Percentiles rank a stretch among this genome's conserved stretches.
Conservation (phyloP, 1,284 basidiomycete species). For the Fistulina hepatica region DNA sequence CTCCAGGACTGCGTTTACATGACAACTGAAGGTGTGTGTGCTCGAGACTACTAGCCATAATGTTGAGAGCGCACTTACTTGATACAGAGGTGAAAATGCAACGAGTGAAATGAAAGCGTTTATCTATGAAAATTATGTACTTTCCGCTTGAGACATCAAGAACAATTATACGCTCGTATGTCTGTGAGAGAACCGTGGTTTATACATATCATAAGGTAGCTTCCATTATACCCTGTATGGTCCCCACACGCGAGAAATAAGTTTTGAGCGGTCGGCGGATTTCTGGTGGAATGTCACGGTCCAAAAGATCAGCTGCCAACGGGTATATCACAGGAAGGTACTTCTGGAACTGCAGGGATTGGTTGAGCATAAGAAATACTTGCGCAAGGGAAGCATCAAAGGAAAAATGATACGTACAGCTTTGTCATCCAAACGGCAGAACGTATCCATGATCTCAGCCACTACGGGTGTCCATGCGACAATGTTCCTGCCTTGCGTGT, state of each 20-base stretch:
- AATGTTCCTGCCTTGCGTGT: conserved; percentile 94
- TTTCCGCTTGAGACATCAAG: too few species aligned
- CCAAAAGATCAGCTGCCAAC: conserved; percentile 69
- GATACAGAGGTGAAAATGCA: too few species aligned
- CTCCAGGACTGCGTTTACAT: too few species aligned
- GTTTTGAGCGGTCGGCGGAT: conserved; percentile 68
- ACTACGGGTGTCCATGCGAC: conserved; percentile 97
- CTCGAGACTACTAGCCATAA: too few species aligned
- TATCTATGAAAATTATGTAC: too few species aligned
- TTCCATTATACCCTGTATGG: conserved; percentile 65
- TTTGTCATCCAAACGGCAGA: conserved; percentile 81
- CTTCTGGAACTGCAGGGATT: conserved; percentile 55
- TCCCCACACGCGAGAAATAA: conserved; percentile 71
- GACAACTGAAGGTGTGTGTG: too few species aligned
- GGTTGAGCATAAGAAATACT: conserved; percentile 7
- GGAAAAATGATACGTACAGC: conserved; percentile 26
- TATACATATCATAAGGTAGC: conserved; percentile 26
- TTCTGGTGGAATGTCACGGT: conserved; percentile 71
- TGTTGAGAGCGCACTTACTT: too few species aligned
- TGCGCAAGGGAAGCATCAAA: conserved; percentile 2
- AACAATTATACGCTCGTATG: too few species aligned
- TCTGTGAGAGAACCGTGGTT: conserved; percentile 23
- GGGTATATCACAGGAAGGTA: conserved; percentile 86
- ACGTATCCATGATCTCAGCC: conserved; percentile 85
- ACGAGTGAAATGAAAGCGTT: too few species aligned